These are phyloP conservation scores for Paralagenidium karlingii DNA, from an alignment of 352 stramenopile species.

Conservation along the genomic window DNA sequence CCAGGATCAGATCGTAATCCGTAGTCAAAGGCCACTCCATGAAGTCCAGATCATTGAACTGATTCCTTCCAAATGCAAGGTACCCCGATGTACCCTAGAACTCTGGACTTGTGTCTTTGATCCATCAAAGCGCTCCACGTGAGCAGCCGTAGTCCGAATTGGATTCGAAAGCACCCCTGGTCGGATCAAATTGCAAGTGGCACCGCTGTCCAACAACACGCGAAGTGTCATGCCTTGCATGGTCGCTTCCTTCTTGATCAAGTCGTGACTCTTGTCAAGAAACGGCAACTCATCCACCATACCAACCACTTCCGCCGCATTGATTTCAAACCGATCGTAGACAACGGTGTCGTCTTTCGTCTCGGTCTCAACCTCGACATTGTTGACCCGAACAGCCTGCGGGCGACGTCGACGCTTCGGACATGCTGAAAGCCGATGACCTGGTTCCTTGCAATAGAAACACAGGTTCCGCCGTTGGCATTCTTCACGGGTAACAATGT, in stretches of 20 bases:
- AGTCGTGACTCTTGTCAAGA: background rate
- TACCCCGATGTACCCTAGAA: no score
- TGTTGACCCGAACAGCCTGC: no score
- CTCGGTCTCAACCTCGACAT: background rate
- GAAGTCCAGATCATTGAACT: background rate
- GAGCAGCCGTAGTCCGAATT: background rate
- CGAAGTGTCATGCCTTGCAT: background rate
- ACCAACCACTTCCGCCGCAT: background rate
- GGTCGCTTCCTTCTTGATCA: background rate
- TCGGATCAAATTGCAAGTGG: background rate
- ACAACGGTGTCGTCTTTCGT: background rate
- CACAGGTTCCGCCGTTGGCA: background rate
- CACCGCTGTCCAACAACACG: background rate
- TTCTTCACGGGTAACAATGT: background rate
- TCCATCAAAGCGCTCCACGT: background rate
- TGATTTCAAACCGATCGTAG: background rate
- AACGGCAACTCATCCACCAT: no score
- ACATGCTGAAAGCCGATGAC: background rate
- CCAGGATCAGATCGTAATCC: constrained; percentile 9
- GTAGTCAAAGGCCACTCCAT: background rate
- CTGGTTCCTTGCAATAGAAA: background rate
- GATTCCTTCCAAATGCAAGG: no score
- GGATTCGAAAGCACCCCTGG: background rate
- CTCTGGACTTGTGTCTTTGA: no score
- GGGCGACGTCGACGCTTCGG: no score